phyloP scores from a whole-genome alignment of 306 rosid genomes.

The Acacia melanoxylon region DNA sequence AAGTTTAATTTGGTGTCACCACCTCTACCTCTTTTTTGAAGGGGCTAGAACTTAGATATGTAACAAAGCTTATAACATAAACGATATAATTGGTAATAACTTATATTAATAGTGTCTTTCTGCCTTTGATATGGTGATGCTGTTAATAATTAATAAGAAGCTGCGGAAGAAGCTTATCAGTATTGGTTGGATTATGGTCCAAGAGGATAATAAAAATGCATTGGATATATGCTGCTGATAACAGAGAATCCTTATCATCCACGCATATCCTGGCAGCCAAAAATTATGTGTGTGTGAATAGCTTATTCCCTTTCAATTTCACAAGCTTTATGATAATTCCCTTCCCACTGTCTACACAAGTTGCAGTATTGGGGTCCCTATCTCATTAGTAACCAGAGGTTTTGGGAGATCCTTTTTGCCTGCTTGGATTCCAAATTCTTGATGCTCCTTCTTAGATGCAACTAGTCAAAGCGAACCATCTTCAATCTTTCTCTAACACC shows the following conservation, averaged over 20 bases:
- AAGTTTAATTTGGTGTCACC: conserved; percentile 8
- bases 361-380: conserved; percentile 38
- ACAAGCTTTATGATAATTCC: conserved; percentile 31
- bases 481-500: neutral
- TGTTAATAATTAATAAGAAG: neutral
- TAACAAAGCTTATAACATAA: neutral
- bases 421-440: conserved; percentile 8
- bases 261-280: conserved; percentile 32
- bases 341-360: conserved; percentile 32
- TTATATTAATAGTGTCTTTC: neutral
- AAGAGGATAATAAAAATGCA: neutral
- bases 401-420: conserved; percentile 22
- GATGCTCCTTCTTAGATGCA: neutral
- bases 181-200: neutral
- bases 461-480: conserved; percentile 25
- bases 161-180: neutral
- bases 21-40: conserved; percentile 13
- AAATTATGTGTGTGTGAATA: conserved; percentile 34
- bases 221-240: conserved; percentile 13
- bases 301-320: conserved; percentile 38
- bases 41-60: neutral
- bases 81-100: neutral
- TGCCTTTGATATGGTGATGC: too few relatives aligned
- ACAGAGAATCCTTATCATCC: conserved; percentile 69
- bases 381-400: conserved; percentile 24